Percentiles rank a stretch among this genome's conserved stretches.
These are phyloP conservation scores for Mikania micrantha DNA, from an alignment of 129 eudicot genomes.

Conservation along the genomic window DNA sequence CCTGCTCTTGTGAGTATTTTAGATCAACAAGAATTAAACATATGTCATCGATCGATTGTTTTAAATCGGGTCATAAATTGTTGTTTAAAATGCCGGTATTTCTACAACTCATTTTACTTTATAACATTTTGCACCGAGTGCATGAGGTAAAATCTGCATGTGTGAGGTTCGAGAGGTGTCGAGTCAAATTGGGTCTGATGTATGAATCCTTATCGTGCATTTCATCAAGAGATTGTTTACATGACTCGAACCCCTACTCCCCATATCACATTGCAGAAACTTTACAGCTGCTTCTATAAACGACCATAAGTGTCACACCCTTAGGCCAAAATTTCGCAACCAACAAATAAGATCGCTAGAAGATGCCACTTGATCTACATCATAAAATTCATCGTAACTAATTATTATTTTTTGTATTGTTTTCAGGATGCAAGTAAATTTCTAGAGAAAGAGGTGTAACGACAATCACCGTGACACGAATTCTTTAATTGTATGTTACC, in stretches of 20 bases:
- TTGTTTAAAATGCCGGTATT: no score
- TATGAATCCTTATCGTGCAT: no score
- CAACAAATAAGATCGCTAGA: neutral
- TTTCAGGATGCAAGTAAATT: slow-evolving; percentile 18
- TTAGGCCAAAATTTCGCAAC: neutral
- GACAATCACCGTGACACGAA: slow-evolving; percentile 11
- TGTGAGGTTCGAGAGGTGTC: no score
- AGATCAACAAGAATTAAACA: neutral
- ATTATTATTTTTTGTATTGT: neutral
- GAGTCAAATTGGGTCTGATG: no score
- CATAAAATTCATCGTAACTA: neutral
- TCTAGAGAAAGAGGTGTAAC: neutral
- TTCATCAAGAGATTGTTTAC: no score
- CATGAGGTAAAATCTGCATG: no score
- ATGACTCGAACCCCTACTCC: no score
- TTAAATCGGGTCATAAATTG: neutral
- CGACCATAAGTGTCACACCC: no score
- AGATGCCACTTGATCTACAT: neutral
- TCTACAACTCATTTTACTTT: no score
- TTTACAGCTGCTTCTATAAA: no score
- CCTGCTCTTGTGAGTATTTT: neutral
- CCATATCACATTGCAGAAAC: no score
- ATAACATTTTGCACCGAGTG: no score
- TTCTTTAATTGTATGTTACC: neutral
- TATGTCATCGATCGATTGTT: neutral